A percentile compares a stretch with the other conserved stretches of the same genome.
phyloP scores from a whole-genome alignment of 2,329 filamentous ascomycete genomes.

The Colletotrichum caudatum region DNA sequence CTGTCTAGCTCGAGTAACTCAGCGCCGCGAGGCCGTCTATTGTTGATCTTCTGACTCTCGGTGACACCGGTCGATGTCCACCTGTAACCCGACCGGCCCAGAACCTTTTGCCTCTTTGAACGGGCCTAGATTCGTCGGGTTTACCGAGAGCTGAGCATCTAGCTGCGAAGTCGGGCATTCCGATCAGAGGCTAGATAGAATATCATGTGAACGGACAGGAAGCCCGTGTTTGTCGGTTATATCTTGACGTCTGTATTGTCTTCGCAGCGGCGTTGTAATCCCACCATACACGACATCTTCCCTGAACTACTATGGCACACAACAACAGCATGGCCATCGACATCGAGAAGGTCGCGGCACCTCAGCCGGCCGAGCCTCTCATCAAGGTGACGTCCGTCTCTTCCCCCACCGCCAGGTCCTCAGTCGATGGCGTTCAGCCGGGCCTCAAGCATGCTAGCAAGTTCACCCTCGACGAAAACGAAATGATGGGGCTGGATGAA shows the following conservation, averaged over 20 bases:
- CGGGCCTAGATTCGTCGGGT: not conserved
- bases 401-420: conserved; percentile 40
- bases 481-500: conserved; percentile 10
- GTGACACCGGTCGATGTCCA: not conserved
- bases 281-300: not conserved
- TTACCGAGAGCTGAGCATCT: not conserved
- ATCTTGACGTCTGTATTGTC: not conserved
- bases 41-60: not conserved
- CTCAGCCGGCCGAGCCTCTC: not conserved
- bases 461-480: conserved; percentile 21
- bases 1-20: not conserved
- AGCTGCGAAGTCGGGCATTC: not conserved
- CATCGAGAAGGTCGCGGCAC: not conserved
- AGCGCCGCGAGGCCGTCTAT: not conserved
- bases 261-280: not conserved
- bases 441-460: conserved; percentile 19
- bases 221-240: not conserved
- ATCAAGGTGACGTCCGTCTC: conserved; percentile 6
- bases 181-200: not conserved
- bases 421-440: conserved; percentile 14
- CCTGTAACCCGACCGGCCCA: not conserved
- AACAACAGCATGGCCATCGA: not conserved
- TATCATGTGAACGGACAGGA: not conserved
- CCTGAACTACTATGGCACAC: not conserved
- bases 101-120: not conserved